These are phyloP conservation scores for Monosporascus sp. DNA, from an alignment of 2,329 filamentous ascomycete genomes.

Conservation along the genomic window DNA sequence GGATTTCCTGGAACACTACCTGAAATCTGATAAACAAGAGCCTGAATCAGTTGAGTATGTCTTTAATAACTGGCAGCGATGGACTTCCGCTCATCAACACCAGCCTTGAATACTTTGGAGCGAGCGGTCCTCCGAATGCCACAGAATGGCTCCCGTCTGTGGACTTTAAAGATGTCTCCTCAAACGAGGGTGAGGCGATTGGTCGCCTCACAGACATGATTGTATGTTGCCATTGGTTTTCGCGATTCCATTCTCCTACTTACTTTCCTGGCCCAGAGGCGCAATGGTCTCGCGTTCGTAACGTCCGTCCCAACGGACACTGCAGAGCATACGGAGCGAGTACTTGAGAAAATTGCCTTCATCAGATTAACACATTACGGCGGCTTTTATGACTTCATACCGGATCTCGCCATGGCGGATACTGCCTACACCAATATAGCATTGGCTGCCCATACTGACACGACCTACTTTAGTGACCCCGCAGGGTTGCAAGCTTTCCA, in stretches of 20 bases:
- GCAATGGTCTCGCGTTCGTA: conserved; percentile 74
- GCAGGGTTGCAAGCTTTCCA: conserved; percentile 91
- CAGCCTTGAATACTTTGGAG: conserved; percentile 20
- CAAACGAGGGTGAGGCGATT: conserved; percentile 46
- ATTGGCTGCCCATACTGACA: conserved; percentile 86
- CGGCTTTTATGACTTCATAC: conserved; percentile 74
- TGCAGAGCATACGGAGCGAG: conserved; percentile 65
- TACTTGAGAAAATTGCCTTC: conserved; percentile 77
- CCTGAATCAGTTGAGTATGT: conserved; percentile 30
- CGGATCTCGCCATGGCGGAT: conserved; percentile 81
- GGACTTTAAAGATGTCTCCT: conserved; percentile 56
- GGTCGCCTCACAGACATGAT: conserved; percentile 60
- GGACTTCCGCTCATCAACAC: background rate
- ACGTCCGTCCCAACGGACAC: conserved; percentile 58
- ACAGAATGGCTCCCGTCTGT: conserved; percentile 50
- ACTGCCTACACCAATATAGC: conserved; percentile 86
- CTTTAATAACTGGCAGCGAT: background rate
- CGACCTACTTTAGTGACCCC: conserved; percentile 91
- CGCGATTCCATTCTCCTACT: background rate
- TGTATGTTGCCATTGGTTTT: conserved; percentile 25
- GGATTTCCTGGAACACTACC: conserved; percentile 53
- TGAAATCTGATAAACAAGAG: conserved; percentile 25
- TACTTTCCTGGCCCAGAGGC: conserved; percentile 41
- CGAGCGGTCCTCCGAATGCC: conserved; percentile 29
- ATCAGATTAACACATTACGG: conserved; percentile 91